A percentile compares a stretch with the other conserved stretches of the same genome.
These are phyloP conservation scores for Dothideomycetes sp. DNA, from an alignment of 2,329 filamentous ascomycete genomes.

Conservation along the genomic window DNA sequence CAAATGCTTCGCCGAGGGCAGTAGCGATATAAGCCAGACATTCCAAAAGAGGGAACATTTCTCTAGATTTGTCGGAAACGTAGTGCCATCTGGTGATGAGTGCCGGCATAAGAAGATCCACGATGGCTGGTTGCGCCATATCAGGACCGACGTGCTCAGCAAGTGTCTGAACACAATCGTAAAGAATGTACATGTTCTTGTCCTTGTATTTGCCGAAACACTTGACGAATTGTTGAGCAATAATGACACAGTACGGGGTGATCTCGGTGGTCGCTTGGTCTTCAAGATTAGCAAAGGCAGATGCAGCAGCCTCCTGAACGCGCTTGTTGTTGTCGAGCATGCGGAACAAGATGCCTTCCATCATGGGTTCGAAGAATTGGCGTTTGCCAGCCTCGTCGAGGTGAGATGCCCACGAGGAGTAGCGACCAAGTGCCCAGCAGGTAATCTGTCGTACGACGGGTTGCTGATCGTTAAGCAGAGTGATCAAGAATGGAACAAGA, in stretches of 20 bases:
- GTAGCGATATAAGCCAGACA: slow-evolving; percentile 91
- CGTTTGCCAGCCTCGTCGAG: slow-evolving; percentile 60
- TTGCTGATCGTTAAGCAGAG: slow-evolving; percentile 72
- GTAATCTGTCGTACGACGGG: slow-evolving; percentile 93
- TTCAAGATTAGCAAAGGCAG: slow-evolving; percentile 90
- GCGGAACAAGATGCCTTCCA: slow-evolving; percentile 87
- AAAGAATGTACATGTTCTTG: slow-evolving; percentile 96
- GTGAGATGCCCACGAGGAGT: slow-evolving; percentile 82
- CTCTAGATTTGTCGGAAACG: slow-evolving; percentile 78
- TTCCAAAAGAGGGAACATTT: slow-evolving; percentile 91
- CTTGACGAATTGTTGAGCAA: slow-evolving; percentile 81
- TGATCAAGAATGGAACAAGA: slow-evolving; percentile 81
- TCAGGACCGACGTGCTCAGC: slow-evolving; percentile 82
- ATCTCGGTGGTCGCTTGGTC: slow-evolving; percentile 79
- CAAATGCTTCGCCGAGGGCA: slow-evolving; percentile 72
- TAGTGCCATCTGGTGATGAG: slow-evolving; percentile 81
- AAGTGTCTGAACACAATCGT: slow-evolving; percentile 95
- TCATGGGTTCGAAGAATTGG: slow-evolving; percentile 85
- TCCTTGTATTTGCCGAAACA: slow-evolving; percentile 97
- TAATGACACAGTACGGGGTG: slow-evolving; percentile 77
- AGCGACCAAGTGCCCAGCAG: slow-evolving; percentile 92
- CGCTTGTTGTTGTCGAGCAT: slow-evolving; percentile 98
- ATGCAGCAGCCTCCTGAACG: slow-evolving; percentile 92
- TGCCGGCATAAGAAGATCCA: slow-evolving; percentile 82
- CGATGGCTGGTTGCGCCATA: slow-evolving; percentile 71